Evolutionary conservation across 306 rosid genomes (phyloP), one percentile per base, ranked within the genome.

Genomic region (Notholithocarpus densiflorus): DNA sequence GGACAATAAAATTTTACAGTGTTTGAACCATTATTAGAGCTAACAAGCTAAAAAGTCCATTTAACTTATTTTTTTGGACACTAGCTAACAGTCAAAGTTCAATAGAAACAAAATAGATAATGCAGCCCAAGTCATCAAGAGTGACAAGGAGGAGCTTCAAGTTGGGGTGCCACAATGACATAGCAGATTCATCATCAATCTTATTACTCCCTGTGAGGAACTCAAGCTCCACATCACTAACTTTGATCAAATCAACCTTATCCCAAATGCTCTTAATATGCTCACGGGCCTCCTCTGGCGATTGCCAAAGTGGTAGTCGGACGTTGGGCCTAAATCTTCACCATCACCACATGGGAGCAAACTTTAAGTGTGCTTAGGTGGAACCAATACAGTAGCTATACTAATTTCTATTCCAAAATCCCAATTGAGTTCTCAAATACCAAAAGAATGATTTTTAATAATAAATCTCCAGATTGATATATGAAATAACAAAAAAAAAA

Each of bases 81-180:
- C 6, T 9, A 34, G 54, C 54, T 68, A 68, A 68, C 54, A n/a
- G 53, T 40, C 24, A 61, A 61, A 61, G 24, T 14, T 6, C 24
- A 60, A 60, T 12, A 23, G 31, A 2, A 68, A 10, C 5, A 18
- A 17, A 32, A 68, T 11, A 4, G 5, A 18, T 34, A 65, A 56
- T 90, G 86, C 96, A 91, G 78, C 97, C 98, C 0, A 89, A 56
- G 75, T 94, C 97, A 17, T 97, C 98, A n/a, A 94, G 94, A 40
- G 98, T 94, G 68, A 94, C 97, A n/a, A 94, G 97, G 68, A 94
- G 97, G 24, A 94, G 89, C 86, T 89, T 94, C 89, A 94, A 83
- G 70, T 87, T 90, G 34, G 89, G 87, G 77, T 85, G 97, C 98
- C 97, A 94, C 29, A 94, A 69, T 0, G 95, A 85, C 89, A 92